phyloP scores from a whole-genome alignment of 192 early-diverging fungal species.

The Spinellus fusiger region DNA sequence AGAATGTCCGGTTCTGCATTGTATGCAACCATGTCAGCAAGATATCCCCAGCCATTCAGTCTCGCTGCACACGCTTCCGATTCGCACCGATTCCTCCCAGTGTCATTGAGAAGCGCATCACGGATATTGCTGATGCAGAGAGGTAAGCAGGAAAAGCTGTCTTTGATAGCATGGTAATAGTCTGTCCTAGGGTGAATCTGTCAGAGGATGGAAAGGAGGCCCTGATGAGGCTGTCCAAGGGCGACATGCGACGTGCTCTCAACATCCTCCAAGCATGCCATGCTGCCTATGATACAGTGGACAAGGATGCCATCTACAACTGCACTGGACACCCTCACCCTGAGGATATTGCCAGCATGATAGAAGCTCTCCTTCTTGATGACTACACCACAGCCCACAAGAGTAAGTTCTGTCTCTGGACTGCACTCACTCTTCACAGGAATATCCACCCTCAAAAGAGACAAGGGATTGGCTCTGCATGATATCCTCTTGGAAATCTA shows the following conservation, averaged over 20 bases:
- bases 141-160: slow-evolving; percentile 24
- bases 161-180: too few species aligned
- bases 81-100: slow-evolving; percentile 81
- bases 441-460: slow-evolving; percentile 66
- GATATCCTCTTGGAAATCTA: slow-evolving; percentile 86
- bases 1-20: slow-evolving; percentile 96
- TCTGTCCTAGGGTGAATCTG: slow-evolving; percentile 67
- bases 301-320: slow-evolving; percentile 79
- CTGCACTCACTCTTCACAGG: slow-evolving; percentile 34
- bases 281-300: slow-evolving; percentile 73
- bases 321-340: slow-evolving; percentile 92
- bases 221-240: slow-evolving; percentile 74
- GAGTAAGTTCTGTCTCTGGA: slow-evolving; percentile 34
- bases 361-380: slow-evolving; percentile 76
- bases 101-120: slow-evolving; percentile 75
- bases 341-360: slow-evolving; percentile 70
- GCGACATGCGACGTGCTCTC: slow-evolving; percentile 96
- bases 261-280: slow-evolving; percentile 95
- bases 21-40: slow-evolving; percentile 98
- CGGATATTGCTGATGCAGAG: slow-evolving; percentile 66
- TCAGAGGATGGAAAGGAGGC: slow-evolving; percentile 74
- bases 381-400: slow-evolving; percentile 76
- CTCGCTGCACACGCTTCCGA: slow-evolving; percentile 96
- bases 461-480: slow-evolving; percentile 83
- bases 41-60: slow-evolving; percentile 96